A percentile compares a stretch with the other conserved stretches of the same genome.
Evolutionary conservation across 192 early-diverging fungal genomes (phyloP).

Genomic region (Backusella tarrabulga): DNA sequence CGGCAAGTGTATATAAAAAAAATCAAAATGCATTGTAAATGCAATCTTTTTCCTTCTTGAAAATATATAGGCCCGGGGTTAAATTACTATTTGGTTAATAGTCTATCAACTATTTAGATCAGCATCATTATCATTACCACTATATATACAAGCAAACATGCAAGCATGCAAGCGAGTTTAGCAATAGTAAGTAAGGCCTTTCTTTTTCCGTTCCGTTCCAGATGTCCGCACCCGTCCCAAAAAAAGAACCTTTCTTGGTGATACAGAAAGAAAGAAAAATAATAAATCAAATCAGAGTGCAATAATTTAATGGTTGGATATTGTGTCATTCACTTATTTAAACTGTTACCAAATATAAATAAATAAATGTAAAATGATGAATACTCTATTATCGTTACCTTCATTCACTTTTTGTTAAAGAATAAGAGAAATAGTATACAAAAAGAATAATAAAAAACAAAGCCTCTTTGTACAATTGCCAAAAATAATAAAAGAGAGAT

Average conservation of each 20-base stretch:
- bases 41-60: no score
- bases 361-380: no score
- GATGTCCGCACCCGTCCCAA: neutral
- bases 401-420: no score
- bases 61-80: neutral
- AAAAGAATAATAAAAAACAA: neutral
- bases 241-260: neutral
- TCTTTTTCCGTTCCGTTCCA: neutral
- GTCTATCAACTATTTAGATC: neutral
- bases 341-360: no score
- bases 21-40: neutral
- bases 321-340: neutral
- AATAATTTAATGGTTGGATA: neutral
- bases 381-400: no score
- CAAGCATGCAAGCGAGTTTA: no score
- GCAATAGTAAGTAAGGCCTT: neutral
- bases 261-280: neutral
- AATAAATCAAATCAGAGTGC: neutral
- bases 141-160: neutral
- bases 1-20: neutral
- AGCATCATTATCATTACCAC: neutral
- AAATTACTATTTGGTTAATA: neutral
- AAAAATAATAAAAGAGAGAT: neutral
- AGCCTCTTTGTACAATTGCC: conserved; percentile 1
- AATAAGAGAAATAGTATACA: neutral